Base-by-base conservation (phyloP, 768 basidiomycete species). In the Paxillus involutus region DNA sequence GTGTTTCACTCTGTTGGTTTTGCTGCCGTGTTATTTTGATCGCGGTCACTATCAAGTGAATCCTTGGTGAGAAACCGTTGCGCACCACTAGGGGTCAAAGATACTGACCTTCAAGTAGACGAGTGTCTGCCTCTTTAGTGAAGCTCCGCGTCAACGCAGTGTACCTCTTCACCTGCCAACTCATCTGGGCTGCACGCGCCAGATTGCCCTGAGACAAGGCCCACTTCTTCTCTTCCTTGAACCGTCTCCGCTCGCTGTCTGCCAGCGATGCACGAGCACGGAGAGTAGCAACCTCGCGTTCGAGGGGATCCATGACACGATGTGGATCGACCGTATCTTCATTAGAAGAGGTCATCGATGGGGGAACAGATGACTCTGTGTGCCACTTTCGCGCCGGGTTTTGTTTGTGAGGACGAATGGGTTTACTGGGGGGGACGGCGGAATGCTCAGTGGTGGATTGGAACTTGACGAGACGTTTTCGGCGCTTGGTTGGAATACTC, bases 201-300 rank as follows among this genome's bases (percentile, higher is more conserved):
- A 74, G 56, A 64, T 94, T 91, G 0, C 89, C 89, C 65, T 88
- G 84, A 17, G 88, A 87, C 37, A 86, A 66, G 0, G 91, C 91
- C 91, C 91, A 94, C 67, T 91, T 90, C 59, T 83, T 79, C 71
- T 94, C 91, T 71, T 94, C 91, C 74, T 85, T 89, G 73, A 84
- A 89, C 51, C 89, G 79, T 39, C 91, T 79, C 17, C 88, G 81
- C 70, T 94, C 90, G 56, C 84, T 90, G 60, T 91, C 91, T 24
- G 91, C 91, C 53, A 91, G 71, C 17, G 88, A 85, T 8, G 91
- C 91, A 26, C 88, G 81, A 44, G 89, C 84, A 45, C 89, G 80
- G 19, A 94, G 77, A 13, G 81, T 75, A 32, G 86, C 85, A n/a
- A 91, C 79, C 62, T 91, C 88, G 30, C 88, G 82, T 62, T 91